phyloP scores from a whole-genome alignment of 352 stramenopile species.

The Phytophthora pseudosyringae region DNA sequence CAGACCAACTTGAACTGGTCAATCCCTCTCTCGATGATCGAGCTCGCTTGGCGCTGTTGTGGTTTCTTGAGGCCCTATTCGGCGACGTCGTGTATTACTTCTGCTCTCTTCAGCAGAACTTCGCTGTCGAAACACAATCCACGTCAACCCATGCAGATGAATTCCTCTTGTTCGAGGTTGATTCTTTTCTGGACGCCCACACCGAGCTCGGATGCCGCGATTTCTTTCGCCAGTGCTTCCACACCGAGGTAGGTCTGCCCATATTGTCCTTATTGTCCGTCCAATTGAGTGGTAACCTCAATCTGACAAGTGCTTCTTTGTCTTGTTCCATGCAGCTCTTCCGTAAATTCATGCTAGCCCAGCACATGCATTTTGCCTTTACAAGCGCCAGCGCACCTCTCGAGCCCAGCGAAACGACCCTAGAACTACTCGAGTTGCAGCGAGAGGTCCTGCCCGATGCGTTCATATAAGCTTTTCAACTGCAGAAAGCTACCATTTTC shows the following conservation, averaged over 20 bases:
- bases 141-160: conserved; percentile 22
- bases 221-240: conserved; percentile 81
- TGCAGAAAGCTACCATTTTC: not conserved
- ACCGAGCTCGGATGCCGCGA: conserved; percentile 78
- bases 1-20: not conserved
- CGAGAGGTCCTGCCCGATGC: conserved; percentile 10
- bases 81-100: conserved; percentile 70
- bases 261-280: no score
- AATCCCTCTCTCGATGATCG: conserved; percentile 28
- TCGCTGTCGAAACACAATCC: conserved; percentile 25
- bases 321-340: conserved; percentile 51
- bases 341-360: conserved; percentile 53
- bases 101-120: conserved; percentile 57
- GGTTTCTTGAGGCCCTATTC: conserved; percentile 70
- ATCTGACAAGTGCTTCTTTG: not conserved
- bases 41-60: conserved; percentile 52
- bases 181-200: conserved; percentile 66
- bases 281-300: no score
- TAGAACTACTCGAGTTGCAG: conserved; percentile 5
- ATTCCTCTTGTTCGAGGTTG: conserved; percentile 65
- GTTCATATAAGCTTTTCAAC: conserved; percentile 26
- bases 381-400: not conserved
- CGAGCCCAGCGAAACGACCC: conserved; percentile 8
- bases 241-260: conserved; percentile 54
- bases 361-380: conserved; percentile 54